Evolutionary conservation across 306 rosid species (phyloP), one percentile per base, ranked within the genome.

Genomic region (Carpinus fangiana): DNA sequence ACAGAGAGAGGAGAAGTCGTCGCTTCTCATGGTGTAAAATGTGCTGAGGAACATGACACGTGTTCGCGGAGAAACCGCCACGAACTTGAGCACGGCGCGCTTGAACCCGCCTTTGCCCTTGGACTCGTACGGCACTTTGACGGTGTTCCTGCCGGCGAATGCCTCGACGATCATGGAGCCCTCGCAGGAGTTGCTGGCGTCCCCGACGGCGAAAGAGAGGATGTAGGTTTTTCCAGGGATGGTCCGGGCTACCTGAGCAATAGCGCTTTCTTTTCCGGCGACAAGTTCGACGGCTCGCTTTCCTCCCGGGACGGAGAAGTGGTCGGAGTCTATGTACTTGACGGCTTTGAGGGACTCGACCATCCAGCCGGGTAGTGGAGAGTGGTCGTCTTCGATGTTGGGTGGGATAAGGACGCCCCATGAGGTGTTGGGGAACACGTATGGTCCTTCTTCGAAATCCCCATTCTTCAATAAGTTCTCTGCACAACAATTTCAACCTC

Each of bases 321-420:
- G 98, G 14, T 47, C 74, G 1, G 96, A 87, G 82, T 96, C 99
- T 53, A 96, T 86, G 94, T 93, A 96, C 47, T 84, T 91, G 57
- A 96, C 99, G n/a, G 99, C 99, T 61, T 96, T 96, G 13, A 96
- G 84, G 9, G 99, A 96, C 59, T 96, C 99, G 8, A 96, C 98
- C 97, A 90, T 96, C 99, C 99, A 96, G 3, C 95, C 97, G 1
- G 99, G 99, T 23, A 96, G 52, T 1, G 99, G 98, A 0, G 99
- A 96, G 80, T 96, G 98, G 73, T 90, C 91, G 3, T 96, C 99
- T 64, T 96, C 98, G 1, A 93, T 91, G 88, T 90, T 91, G 0
- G 99, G 99, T 18, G 99, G 99, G 88, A 96, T 87, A 0, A 96
- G 84, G 4, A 96, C 99, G 3, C 98, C 99, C 84, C 91, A 93